These are phyloP conservation scores for Halophytophthora polymorphica DNA, from an alignment of 352 stramenopile genomes.

Conservation along the genomic window DNA sequence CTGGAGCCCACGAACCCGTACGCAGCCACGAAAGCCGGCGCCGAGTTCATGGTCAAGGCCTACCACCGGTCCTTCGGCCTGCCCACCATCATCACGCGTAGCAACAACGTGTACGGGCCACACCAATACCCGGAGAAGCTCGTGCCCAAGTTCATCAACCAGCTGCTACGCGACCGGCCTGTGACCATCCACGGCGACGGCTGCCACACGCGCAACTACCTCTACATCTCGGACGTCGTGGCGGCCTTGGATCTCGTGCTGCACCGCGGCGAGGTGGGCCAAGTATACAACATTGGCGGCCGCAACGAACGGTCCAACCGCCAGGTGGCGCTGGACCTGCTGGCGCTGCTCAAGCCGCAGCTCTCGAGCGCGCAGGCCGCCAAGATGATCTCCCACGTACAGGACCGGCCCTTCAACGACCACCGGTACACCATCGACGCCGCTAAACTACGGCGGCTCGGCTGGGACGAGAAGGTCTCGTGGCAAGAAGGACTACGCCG, in stretches of 20 bases:
- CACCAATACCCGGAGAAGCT: conserved; percentile 99
- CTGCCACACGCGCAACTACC: conserved; percentile 95
- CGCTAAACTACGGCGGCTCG: conserved; percentile 87
- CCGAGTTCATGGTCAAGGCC: conserved; percentile 97
- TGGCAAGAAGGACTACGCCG: conserved; percentile 92
- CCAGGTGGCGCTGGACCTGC: conserved; percentile 88
- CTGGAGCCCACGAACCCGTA: conserved; percentile 97
- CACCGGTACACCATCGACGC: conserved; percentile 96
- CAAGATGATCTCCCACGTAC: conserved; percentile 60
- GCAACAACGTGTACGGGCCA: conserved; percentile 99
- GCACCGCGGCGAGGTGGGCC: conserved; percentile 88
- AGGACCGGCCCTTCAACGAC: conserved; percentile 97
- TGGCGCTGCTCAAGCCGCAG: conserved; percentile 58
- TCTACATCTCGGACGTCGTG: conserved; percentile 97
- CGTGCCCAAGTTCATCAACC: conserved; percentile 98
- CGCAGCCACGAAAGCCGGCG: conserved; percentile 96
- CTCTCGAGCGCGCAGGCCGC: conserved; percentile 35
- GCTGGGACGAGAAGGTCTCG: conserved; percentile 90
- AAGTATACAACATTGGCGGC: conserved; percentile 98
- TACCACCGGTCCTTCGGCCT: conserved; percentile 93
- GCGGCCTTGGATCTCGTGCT: conserved; percentile 96
- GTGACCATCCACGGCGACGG: conserved; percentile 96
- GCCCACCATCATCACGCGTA: conserved; percentile 96
- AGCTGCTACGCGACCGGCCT: conserved; percentile 85
- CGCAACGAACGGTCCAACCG: conserved; percentile 60